A percentile compares a stretch with the other conserved stretches of the same genome.
Evolutionary conservation across 306 rosid species (phyloP).

Genomic region (Trifolium fragiferum): DNA sequence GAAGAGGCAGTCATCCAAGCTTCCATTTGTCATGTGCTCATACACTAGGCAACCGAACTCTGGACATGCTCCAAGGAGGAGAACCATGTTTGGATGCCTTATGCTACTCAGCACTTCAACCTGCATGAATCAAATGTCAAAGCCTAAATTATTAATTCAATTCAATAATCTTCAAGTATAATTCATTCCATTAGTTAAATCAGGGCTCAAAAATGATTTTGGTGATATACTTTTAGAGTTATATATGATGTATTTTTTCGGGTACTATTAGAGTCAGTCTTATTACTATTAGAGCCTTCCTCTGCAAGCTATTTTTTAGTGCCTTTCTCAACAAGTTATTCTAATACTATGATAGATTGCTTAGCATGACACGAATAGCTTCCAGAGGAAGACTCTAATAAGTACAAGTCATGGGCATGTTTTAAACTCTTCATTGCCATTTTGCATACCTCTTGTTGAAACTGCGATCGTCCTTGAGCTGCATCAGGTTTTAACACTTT

Average conservation of each 20-base stretch:
- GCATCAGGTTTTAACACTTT: conserved; percentile 80
- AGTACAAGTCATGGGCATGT: background rate
- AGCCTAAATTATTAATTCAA: background rate
- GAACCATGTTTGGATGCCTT: conserved; percentile 95
- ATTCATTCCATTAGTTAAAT: conserved; percentile 12
- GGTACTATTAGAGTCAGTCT: too few relatives aligned
- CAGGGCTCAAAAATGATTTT: background rate
- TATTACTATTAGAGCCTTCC: too few relatives aligned
- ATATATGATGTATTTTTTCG: too few relatives aligned
- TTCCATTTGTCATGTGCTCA: conserved; percentile 85
- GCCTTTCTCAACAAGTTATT: too few relatives aligned
- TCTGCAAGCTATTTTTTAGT: too few relatives aligned
- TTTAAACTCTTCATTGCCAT: background rate
- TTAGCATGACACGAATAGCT: too few relatives aligned
- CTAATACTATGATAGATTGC: too few relatives aligned
- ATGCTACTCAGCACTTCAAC: conserved; percentile 81
- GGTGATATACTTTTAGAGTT: conserved; percentile 11
- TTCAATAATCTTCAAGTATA: background rate
- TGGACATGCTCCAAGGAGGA: conserved; percentile 89
- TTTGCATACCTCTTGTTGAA: conserved; percentile 71
- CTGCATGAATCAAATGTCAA: conserved; percentile 47
- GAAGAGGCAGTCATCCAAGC: conserved; percentile 87
- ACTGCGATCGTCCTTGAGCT: conserved; percentile 81
- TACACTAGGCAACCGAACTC: conserved; percentile 86
- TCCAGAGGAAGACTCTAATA: too few relatives aligned